Evolutionary conservation across 352 stramenopile species (phyloP).

Genomic region (Phytophthora europaea): DNA sequence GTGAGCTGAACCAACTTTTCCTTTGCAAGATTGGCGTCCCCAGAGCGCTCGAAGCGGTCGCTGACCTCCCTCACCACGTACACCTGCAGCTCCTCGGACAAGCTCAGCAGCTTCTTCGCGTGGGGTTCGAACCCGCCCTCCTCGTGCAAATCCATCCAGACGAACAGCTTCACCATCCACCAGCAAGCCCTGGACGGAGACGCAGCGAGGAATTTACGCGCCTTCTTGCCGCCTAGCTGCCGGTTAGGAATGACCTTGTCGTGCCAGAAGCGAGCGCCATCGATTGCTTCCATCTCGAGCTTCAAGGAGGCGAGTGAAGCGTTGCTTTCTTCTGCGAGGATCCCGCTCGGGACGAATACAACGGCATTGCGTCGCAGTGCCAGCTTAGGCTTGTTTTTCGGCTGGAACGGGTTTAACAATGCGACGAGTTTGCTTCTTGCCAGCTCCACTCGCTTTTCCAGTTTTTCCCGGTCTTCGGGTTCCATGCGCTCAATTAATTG

Average conservation of each 20-base stretch:
- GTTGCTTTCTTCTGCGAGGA: slow-evolving; percentile 8
- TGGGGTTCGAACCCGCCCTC: slow-evolving; percentile 52
- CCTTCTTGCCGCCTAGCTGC: slow-evolving; percentile 50
- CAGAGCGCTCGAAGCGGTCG: slow-evolving; percentile 28
- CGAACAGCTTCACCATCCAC: slow-evolving; percentile 52
- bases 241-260: slow-evolving; percentile 48
- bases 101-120: slow-evolving; percentile 56
- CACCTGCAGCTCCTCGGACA: slow-evolving; percentile 54
- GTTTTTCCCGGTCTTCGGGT: slow-evolving; percentile 49
- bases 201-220: slow-evolving; percentile 46
- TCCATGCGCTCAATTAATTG: slow-evolving; percentile 72
- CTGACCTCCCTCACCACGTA: slow-evolving; percentile 56
- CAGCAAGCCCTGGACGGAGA: slow-evolving; percentile 46
- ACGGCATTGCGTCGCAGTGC: slow-evolving; percentile 53
- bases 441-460: slow-evolving; percentile 65
- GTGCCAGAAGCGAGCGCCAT: slow-evolving; percentile 71
- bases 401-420: slow-evolving; percentile 66
- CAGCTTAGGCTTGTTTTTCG: slow-evolving; percentile 54
- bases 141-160: slow-evolving; percentile 72
- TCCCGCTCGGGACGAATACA: slow-evolving; percentile 36
- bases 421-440: slow-evolving; percentile 64
- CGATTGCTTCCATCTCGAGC: slow-evolving; percentile 47
- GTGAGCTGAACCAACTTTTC: slow-evolving; percentile 58
- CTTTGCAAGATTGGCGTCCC: slow-evolving; percentile 48
- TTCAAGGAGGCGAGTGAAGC: slow-evolving; percentile 25